phyloP scores from a whole-genome alignment of 225 moss, liverwort and hornwort species.

The Sphagnum tenellum region DNA sequence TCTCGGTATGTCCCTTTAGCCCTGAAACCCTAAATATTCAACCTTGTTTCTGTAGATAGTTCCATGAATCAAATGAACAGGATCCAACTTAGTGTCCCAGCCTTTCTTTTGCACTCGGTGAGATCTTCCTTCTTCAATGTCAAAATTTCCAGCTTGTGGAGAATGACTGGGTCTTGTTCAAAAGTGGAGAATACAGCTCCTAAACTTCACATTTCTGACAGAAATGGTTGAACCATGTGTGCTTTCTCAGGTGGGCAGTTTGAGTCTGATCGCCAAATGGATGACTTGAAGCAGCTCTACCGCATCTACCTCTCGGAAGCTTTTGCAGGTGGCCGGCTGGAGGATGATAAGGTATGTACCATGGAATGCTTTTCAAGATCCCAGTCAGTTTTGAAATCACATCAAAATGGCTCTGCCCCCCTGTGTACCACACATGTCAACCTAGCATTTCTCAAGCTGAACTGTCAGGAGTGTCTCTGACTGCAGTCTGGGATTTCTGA shows the following conservation, averaged over 20 bases:
- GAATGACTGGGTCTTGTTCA: too few relatives aligned
- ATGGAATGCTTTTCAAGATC: background rate
- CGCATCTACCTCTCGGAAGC: constrained; percentile 86
- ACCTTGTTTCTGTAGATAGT: too few relatives aligned
- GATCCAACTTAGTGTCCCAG: background rate
- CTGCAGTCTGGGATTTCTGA: background rate
- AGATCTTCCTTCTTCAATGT: background rate
- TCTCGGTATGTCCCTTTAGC: constrained; percentile 36
- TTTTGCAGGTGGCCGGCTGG: constrained; percentile 60
- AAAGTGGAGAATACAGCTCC: background rate
- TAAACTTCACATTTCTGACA: background rate
- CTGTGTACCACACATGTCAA: too few relatives aligned
- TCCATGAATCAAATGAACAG: too few relatives aligned
- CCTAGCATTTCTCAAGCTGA: too few relatives aligned
- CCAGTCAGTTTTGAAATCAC: too few relatives aligned
- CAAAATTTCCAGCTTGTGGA: too few relatives aligned
- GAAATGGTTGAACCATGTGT: background rate
- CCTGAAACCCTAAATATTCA: too few relatives aligned
- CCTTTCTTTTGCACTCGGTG: constrained; percentile 2
- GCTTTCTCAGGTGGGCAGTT: constrained; percentile 64
- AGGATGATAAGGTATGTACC: constrained; percentile 53
- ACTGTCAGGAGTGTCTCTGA: background rate
- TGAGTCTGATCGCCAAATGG: constrained; percentile 86
- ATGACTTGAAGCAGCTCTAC: constrained; percentile 92
- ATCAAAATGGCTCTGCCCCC: too few relatives aligned